Evolutionary conservation across 2,329 filamentous ascomycete species (phyloP).

Genomic region (Paraphaeosphaeria sporulosa): DNA sequence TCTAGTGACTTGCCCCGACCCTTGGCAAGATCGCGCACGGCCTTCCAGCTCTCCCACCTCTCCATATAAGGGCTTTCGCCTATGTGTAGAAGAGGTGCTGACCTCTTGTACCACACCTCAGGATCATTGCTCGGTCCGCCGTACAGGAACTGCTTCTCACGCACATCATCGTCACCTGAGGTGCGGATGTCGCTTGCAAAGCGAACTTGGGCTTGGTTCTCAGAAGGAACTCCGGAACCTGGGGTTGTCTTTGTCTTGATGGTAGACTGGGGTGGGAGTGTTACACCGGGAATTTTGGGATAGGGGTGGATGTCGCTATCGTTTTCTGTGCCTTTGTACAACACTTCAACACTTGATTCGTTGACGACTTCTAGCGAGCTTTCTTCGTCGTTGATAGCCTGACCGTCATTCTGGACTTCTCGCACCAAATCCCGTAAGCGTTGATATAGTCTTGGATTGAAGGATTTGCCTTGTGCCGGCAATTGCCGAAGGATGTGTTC

Average conservation of each 20-base stretch:
- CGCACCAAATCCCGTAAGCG: conserved; percentile 29
- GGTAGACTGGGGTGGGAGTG: background rate
- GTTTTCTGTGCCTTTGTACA: conserved; percentile 12
- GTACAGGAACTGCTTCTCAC: conserved; percentile 30
- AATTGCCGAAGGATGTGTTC: conserved; percentile 31
- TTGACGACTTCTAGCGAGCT: conserved; percentile 11
- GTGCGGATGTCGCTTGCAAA: no score
- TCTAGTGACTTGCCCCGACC: conserved; percentile 18
- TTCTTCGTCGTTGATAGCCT: conserved; percentile 18
- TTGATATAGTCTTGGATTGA: conserved; percentile 30
- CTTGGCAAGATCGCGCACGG: conserved; percentile 33
- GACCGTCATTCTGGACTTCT: conserved; percentile 25
- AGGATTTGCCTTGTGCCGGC: conserved; percentile 20
- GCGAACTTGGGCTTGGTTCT: background rate
- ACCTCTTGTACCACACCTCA: conserved; percentile 32
- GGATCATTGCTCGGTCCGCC: conserved; percentile 32
- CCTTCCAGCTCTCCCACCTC: conserved; percentile 39
- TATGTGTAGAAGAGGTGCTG: conserved; percentile 33
- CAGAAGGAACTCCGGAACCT: no score
- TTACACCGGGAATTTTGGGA: background rate
- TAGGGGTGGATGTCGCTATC: background rate
- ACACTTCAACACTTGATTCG: conserved; percentile 18
- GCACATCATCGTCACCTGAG: background rate
- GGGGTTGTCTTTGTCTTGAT: background rate
- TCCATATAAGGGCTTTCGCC: conserved; percentile 39